phyloP scores from a whole-genome alignment of 805 yeast genomes.

The Zygosaccharomyces bailii region DNA sequence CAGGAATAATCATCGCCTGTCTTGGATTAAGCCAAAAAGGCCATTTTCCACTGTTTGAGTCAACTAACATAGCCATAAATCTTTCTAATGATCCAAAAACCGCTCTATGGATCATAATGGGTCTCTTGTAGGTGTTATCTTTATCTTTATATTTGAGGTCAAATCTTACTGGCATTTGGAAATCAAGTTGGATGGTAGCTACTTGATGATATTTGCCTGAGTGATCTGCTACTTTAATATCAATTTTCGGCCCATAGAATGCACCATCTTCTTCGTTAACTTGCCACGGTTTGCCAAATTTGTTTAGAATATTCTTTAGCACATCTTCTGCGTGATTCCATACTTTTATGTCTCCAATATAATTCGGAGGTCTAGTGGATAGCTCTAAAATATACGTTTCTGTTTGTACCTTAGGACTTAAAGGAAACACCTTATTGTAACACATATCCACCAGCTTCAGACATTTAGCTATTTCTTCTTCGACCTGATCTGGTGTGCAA shows the following conservation, averaged over 20 bases:
- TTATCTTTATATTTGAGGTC: slow-evolving; percentile 62
- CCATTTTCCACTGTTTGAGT: slow-evolving; percentile 90
- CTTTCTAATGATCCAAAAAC: slow-evolving; percentile 93
- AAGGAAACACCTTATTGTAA: slow-evolving; percentile 55
- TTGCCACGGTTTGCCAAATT: slow-evolving; percentile 57
- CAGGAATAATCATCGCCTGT: slow-evolving; percentile 82
- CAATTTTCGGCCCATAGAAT: slow-evolving; percentile 94
- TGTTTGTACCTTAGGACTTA: slow-evolving; percentile 20
- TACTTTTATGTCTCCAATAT: slow-evolving; percentile 67
- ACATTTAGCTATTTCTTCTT: slow-evolving; percentile 66
- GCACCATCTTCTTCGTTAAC: slow-evolving; percentile 94
- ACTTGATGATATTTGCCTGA: slow-evolving; percentile 83
- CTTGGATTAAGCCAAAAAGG: slow-evolving; percentile 96
- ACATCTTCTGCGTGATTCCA: slow-evolving; percentile 83
- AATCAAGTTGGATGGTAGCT: slow-evolving; percentile 93
- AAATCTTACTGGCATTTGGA: slow-evolving; percentile 87
- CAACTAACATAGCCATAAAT: slow-evolving; percentile 84
- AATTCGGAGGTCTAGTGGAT: slow-evolving; percentile 82
- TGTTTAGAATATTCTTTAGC: slow-evolving; percentile 56
- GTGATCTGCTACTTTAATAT: slow-evolving; percentile 76
- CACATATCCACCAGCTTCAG: slow-evolving; percentile 70
- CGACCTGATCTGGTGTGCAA: slow-evolving; percentile 75
- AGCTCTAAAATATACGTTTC: slow-evolving; percentile 61
- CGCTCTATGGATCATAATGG: slow-evolving; percentile 96
- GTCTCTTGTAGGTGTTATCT: slow-evolving; percentile 53